Conservation (phyloP, 768 basidiomycete species). For the Sarcodon aspratus region DNA sequence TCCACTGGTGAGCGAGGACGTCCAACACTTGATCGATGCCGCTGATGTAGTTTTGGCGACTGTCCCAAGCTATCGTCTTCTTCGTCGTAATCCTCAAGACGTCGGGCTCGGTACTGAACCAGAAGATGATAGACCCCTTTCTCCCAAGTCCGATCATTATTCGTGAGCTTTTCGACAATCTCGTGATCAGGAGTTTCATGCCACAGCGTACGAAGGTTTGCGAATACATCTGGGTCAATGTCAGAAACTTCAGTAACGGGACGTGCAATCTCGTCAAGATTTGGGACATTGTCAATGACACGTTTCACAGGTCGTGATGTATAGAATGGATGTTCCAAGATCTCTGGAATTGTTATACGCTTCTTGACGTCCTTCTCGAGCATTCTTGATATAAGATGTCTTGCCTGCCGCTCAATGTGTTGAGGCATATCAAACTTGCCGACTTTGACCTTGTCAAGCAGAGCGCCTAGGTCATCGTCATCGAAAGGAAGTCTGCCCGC, state of each 20-base stretch:
- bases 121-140: constrained; percentile 92
- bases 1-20: constrained; percentile 41
- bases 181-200: constrained; percentile 65
- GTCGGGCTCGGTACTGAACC: constrained; percentile 69
- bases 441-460: constrained; percentile 73
- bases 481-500: constrained; percentile 88
- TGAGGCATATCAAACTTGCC: constrained; percentile 68
- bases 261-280: constrained; percentile 54
- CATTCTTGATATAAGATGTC: constrained; percentile 74
- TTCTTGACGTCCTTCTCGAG: constrained; percentile 60
- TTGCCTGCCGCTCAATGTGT: constrained; percentile 56
- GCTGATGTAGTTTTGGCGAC: constrained; percentile 14
- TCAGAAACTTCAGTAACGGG: constrained; percentile 51
- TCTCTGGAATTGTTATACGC: constrained; percentile 76
- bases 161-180: constrained; percentile 57
- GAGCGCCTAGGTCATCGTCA: constrained; percentile 64
- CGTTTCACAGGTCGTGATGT: constrained; percentile 38
- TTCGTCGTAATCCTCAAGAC: constrained; percentile 64
- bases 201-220: constrained; percentile 90
- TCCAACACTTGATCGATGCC: constrained; percentile 11
- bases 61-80: constrained; percentile 38
- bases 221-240: constrained; percentile 84
- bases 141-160: constrained; percentile 74
- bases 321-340: constrained; percentile 75
- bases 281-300: constrained; percentile 34